Base-by-base conservation (phyloP, 495 filamentous ascomycete species). In the Daldinia loculata region DNA sequence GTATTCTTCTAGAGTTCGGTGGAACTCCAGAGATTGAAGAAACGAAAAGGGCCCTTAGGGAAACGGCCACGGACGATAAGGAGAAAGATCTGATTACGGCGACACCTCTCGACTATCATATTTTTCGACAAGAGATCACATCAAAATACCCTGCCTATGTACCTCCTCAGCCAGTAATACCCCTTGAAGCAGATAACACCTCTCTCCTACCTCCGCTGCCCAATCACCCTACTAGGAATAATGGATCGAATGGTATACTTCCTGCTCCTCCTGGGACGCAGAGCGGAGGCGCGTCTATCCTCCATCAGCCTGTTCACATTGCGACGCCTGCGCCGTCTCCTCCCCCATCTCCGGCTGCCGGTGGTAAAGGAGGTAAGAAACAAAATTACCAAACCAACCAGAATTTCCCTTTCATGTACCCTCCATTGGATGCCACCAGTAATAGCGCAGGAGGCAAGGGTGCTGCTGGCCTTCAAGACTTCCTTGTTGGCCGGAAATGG, bases 381-480 rank as follows among this genome's bases (percentile, higher is more conserved):
- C 96, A 98, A 69, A 99, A 98, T 65, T 99, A 98, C 76, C 95
- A 99, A 78, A 99, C 95, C 0, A 99, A 99, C 76, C 95, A 99
- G 70, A 94, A 97, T 72, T 99, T 99, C 70, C 95, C 95, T 0
- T 98, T 99, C 72, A 89, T 99, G 81, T 99, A 98, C 74, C 96
- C 95, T 2, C 94, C 95, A 2, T 80, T 96, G 14, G 93, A 96
- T 81, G 88, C 88, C 66, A 87, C 87, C 6, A 95, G 89, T 78
- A 95, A 94, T 73, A 89, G 88, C 60, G 88, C 94, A 50, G 94
- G 95, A 60, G 95, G 94, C 5, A 97, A 96, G 76, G 93, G 92
- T 34, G 87, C 80, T 15, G 92, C 91, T 1, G 89, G 89, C 32
- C 78, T 91, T 41, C 93, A 96, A 77, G 92, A 93, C 72, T 74